phyloP scores from a whole-genome alignment of 2,329 filamentous ascomycete species.

The Alternaria sp. region DNA sequence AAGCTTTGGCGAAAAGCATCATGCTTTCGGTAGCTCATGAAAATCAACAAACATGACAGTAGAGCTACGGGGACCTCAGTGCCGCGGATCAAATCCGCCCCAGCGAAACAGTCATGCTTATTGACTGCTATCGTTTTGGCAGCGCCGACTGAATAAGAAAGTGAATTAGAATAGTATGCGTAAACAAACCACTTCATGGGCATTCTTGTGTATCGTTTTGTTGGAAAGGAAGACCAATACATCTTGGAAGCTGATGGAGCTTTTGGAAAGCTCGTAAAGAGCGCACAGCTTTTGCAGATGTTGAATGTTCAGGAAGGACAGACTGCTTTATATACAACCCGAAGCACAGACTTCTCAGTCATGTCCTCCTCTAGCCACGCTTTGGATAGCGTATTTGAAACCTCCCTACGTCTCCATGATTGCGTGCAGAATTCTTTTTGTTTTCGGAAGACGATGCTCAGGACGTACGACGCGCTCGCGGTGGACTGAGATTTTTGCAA shows the following conservation, averaged over 20 bases:
- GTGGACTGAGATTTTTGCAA: too few relatives aligned
- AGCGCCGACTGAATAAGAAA: too few relatives aligned
- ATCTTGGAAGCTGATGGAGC: too few relatives aligned
- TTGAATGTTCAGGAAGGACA: background rate
- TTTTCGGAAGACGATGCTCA: background rate
- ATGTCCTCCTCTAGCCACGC: rapidly evolving
- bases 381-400: background rate
- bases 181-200: rapidly evolving
- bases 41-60: too few relatives aligned
- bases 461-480: too few relatives aligned
- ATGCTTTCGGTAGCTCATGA: too few relatives aligned
- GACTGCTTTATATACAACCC: background rate
- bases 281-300: background rate
- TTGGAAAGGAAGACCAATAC: background rate
- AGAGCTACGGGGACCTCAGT: too few relatives aligned
- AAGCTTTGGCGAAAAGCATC: too few relatives aligned
- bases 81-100: too few relatives aligned
- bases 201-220: background rate
- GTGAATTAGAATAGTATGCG: too few relatives aligned
- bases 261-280: background rate
- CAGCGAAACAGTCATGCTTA: too few relatives aligned
- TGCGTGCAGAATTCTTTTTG: rapidly evolving
- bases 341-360: background rate
- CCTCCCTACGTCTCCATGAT: background rate
- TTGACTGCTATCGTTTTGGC: too few relatives aligned